Evolutionary conservation across 495 filamentous ascomycete genomes (phyloP), one percentile per base, ranked within the genome.

Genomic region (Hypoxylon trugodes): DNA sequence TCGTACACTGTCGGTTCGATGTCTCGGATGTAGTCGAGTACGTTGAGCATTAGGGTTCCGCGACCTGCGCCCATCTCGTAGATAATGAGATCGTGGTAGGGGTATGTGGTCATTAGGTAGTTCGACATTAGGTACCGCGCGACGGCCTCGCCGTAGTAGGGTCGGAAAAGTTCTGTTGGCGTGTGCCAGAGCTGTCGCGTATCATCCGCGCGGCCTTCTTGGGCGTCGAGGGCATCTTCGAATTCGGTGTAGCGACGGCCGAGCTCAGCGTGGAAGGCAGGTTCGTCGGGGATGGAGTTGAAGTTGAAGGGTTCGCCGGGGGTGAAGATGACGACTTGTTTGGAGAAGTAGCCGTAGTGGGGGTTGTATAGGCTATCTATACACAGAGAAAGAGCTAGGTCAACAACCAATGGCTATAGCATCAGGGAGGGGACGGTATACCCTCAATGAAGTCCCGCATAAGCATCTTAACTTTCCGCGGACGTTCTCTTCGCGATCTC

Each of bases 1-100:
- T 89, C 87, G 79, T 99, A 99, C 21, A 99, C 94, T 61, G 90
- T 88, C 1, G 93, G 89, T 61, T 99, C 90, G 22, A 86, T 84
- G 67, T 90, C 88, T 58, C 93, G 92, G 73, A 99, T 96, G 77
- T 94, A 95, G 79, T 99, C 93, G 47, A 99, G 82, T 55, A 98
- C 93, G 74, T 99, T 98, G 65, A 92, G 81, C 95, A 99, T 99
- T 68, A 99, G 84, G 3, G 96, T 99, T 37, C 95, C 95, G 69
- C 97, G 95, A 54, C 95, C 95, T 42, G 95, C 95, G 16, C 95
- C 95, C 86, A 99, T 93, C 74, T 99, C 95, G 83, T 97, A 99
- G 69, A 99, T 96, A 59, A 96, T 91, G 43, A 99, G 85, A 78
- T 99, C 95, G 75, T 96, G 88, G 81, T 97, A 96, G 5, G 95